Evolutionary conservation across 2,329 filamentous ascomycete species (phyloP).

Genomic region (Pseudocercospora eumusae): DNA sequence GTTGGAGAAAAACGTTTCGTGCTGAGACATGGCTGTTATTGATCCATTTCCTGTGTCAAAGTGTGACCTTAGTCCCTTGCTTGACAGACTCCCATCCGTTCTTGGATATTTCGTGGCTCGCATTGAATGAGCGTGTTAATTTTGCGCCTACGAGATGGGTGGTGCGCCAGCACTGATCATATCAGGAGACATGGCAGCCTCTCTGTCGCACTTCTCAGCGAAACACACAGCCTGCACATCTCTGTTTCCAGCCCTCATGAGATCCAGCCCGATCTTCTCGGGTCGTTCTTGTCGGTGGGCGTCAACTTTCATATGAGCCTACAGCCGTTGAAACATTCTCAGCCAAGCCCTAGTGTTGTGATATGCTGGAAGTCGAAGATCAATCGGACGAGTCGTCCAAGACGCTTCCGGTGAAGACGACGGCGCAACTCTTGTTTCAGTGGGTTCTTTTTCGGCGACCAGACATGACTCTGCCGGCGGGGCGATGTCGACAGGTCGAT

Average conservation of each 20-base stretch:
- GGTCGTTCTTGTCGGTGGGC: background rate
- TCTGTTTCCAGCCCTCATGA: background rate
- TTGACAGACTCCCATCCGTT: too few species aligned
- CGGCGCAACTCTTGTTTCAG: background rate
- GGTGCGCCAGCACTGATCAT: too few species aligned
- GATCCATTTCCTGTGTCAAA: background rate
- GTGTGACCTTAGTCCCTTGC: background rate
- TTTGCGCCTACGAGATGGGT: too few species aligned
- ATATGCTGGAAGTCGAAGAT: background rate
- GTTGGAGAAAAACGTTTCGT: background rate
- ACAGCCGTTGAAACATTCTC: background rate
- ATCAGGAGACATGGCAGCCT: background rate
- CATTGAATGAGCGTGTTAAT: background rate
- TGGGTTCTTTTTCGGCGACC: background rate
- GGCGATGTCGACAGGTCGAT: background rate
- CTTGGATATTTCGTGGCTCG: too few species aligned
- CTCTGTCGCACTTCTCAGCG: background rate
- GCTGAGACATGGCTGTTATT: background rate
- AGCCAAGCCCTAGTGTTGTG: background rate
- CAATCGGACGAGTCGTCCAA: background rate
- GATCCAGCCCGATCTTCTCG: too few species aligned
- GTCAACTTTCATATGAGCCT: background rate
- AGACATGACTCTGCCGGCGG: background rate
- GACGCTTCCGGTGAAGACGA: background rate
- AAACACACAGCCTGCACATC: background rate